Evolutionary conservation across 2,329 filamentous ascomycete species (phyloP).

Genomic region (Graphilbum fragrans): DNA sequence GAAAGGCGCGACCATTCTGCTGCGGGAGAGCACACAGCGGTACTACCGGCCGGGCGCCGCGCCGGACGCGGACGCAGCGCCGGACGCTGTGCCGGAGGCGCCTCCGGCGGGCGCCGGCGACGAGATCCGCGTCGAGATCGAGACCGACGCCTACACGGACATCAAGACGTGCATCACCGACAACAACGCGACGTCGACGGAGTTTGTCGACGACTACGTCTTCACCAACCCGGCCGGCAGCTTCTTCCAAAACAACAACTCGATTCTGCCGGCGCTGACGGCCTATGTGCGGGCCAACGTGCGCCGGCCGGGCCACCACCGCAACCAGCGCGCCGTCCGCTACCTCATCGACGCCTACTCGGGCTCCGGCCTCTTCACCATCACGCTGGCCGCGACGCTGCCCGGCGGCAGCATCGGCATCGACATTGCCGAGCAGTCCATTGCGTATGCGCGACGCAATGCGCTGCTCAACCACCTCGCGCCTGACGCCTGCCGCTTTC

Average conservation of each 20-base stretch:
- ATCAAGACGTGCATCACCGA: conserved; percentile 84
- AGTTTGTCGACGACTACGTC: conserved; percentile 74
- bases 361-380: conserved; percentile 92
- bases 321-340: conserved; percentile 43
- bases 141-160: conserved; percentile 53
- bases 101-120: conserved; percentile 19
- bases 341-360: conserved; percentile 97
- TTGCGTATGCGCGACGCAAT: conserved; percentile 67
- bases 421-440: conserved; percentile 72
- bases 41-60: conserved; percentile 30
- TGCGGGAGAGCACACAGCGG: conserved; percentile 74
- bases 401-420: conserved; percentile 74
- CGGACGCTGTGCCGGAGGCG: background rate
- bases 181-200: conserved; percentile 67
- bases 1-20: conserved; percentile 74
- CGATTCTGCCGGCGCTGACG: conserved; percentile 79
- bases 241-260: conserved; percentile 99
- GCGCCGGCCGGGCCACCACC: conserved; percentile 31
- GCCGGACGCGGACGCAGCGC: conserved; percentile 6
- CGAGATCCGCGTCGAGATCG: conserved; percentile 40
- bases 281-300: conserved; percentile 75
- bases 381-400: conserved; percentile 79
- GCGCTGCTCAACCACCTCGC: conserved; percentile 63
- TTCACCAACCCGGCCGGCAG: conserved; percentile 87
- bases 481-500: conserved; percentile 61